Evolutionary conservation across 2,329 filamentous ascomycete genomes (phyloP).

Genomic region (Diaporthe ampelina): DNA sequence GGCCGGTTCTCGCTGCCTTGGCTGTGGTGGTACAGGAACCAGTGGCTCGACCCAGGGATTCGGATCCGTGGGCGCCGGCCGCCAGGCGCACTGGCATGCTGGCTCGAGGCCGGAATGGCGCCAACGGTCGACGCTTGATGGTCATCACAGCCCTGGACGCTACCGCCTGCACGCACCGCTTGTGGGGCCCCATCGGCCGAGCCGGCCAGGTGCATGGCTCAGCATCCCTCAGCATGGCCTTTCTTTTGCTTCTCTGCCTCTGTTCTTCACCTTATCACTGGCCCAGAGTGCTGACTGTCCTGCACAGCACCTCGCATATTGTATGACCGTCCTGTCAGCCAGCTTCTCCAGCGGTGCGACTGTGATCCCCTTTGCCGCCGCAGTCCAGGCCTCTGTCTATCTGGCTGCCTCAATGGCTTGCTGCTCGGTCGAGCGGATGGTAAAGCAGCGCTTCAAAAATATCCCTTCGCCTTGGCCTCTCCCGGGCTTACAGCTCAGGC

Average conservation of each 20-base stretch:
- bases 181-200: slow-evolving; percentile 3
- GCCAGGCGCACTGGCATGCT: slow-evolving; percentile 25
- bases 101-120: neutral
- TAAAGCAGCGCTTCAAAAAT: neutral
- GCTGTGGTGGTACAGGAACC: neutral
- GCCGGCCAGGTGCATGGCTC: neutral
- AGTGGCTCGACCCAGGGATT: slow-evolving; percentile 20
- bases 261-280: neutral
- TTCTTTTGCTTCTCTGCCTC: slow-evolving; percentile 10
- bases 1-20: neutral
- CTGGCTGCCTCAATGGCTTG: neutral
- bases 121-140: slow-evolving; percentile 1
- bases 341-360: slow-evolving; percentile 14
- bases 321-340: slow-evolving; percentile 30
- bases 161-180: neutral
- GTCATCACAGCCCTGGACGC: no score
- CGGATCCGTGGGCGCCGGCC: slow-evolving; percentile 30
- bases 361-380: neutral
- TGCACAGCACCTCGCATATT: slow-evolving; percentile 6
- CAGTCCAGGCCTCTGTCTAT: neutral
- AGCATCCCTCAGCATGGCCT: neutral
- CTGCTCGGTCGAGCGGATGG: neutral
- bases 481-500: neutral
- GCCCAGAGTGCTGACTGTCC: slow-evolving; percentile 4
- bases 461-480: neutral